A percentile compares a stretch with the other conserved stretches of the same genome.
These are phyloP conservation scores for Lasiodiplodia gonubiensis DNA, from an alignment of 2,329 filamentous ascomycete genomes.

Conservation along the genomic window DNA sequence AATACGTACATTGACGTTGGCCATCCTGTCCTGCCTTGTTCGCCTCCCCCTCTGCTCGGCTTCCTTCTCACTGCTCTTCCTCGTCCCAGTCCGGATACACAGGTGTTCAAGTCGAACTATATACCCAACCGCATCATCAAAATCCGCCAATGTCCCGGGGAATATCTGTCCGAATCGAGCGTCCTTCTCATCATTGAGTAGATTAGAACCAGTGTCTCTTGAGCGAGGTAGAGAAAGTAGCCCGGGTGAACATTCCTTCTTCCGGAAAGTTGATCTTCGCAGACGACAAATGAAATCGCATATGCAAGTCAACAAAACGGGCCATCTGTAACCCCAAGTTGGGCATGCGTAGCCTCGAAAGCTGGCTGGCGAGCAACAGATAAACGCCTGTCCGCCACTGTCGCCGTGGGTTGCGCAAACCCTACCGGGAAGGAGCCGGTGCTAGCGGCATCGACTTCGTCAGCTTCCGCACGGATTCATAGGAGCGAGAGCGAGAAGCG, in stretches of 20 bases:
- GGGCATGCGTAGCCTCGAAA: neutral
- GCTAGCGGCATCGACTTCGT: neutral
- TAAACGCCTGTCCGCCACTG: too few species aligned
- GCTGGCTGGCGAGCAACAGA: neutral
- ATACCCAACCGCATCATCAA: neutral
- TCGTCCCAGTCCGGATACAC: neutral
- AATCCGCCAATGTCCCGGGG: too few species aligned
- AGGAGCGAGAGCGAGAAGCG: neutral
- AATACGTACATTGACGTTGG: neutral
- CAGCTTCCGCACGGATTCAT: neutral
- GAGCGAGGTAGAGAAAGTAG: neutral
- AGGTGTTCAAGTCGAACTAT: neutral
- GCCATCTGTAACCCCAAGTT: too few species aligned
- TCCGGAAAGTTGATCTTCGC: neutral
- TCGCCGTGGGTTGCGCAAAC: constrained; percentile 1
- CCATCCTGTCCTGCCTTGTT: neutral
- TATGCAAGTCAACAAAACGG: neutral
- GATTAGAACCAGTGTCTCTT: neutral
- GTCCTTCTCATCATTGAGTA: neutral
- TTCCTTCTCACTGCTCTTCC: neutral
- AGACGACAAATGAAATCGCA: neutral
- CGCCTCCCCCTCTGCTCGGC: neutral
- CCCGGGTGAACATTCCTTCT: neutral
- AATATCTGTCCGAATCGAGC: too few species aligned
- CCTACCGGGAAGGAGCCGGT: neutral